Evolutionary conservation across 345 rosid species (phyloP), one percentile per base, ranked within the genome.

Genomic region (Laguncularia racemosa): DNA sequence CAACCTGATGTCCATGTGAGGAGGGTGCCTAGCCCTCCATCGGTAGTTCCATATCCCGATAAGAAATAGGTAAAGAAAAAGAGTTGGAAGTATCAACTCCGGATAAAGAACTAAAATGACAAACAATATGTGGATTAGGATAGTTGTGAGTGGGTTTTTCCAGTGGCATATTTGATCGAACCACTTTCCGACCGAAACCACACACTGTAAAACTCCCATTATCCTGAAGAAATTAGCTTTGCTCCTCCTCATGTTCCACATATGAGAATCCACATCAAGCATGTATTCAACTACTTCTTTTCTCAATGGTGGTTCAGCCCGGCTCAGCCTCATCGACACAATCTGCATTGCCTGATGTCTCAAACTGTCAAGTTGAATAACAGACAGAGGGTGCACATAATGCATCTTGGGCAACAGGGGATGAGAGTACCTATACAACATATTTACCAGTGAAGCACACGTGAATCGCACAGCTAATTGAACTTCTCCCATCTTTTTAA

Each of bases 191-290:
- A 85, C 83, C 50, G 88, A 84, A 56, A 93, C 82, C 60, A 93
- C 47, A 28, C 96, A 88, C 46, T 88, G 66, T 43, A 87, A 66
- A 51, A 93, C 91, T 2, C 77, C 78, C 95, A 83, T 78, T 50
- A 86, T 83, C 58, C 89, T 59, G 60, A 86, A 83, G 61, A 86
- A 86, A 66, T 93, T 93, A 2, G 99, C 99, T 70, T 93, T 93
- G 77, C 99, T 93, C 72, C 97, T 85, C 74, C 99, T 84, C 99
- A 89, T 93, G 70, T 89, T 93, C 97, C 99, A 93, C 97, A 93
- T 89, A 61, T 93, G 99, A 1, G 96, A 93, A 66, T 85, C 99
- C 43, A 93, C 96, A 71, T 93, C 99, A 3, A 93, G 90, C 99
- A 93, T 93, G 66, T 89, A 93, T 74, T 93, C 99, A 9, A 93